Conservation (phyloP, 1,284 basidiomycete species). For the Afroboletus lepidellus region DNA sequence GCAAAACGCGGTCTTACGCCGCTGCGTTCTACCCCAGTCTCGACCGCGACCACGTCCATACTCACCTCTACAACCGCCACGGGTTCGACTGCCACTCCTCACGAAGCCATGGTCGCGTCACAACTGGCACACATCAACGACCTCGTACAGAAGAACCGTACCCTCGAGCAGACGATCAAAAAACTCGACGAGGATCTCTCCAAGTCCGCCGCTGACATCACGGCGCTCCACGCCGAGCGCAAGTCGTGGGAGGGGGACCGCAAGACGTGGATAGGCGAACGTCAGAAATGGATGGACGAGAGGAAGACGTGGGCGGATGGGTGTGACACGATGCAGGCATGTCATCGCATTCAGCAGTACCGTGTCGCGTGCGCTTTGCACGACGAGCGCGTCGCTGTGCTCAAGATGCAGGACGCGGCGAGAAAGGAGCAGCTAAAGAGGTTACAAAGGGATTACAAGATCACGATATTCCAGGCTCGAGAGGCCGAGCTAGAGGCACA, state of each 20-base stretch:
- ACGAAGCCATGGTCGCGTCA: slow-evolving; percentile 52
- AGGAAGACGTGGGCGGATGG: slow-evolving; percentile 57
- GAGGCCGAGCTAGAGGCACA: slow-evolving; percentile 57
- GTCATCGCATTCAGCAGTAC: slow-evolving; percentile 62
- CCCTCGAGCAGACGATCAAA: slow-evolving; percentile 56
- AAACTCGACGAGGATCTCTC: slow-evolving; percentile 48
- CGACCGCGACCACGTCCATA: slow-evolving; percentile 28
- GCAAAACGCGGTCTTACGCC: slow-evolving; percentile 24
- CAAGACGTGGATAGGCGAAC: slow-evolving; percentile 43
- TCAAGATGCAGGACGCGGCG: slow-evolving; percentile 51
- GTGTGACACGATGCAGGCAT: slow-evolving; percentile 58
- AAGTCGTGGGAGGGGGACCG: slow-evolving; percentile 30
- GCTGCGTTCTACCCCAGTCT: slow-evolving; percentile 17
- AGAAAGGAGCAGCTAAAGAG: slow-evolving; percentile 54
- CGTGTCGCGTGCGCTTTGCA: slow-evolving; percentile 52
- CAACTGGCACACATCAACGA: slow-evolving; percentile 67
- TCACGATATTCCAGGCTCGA: slow-evolving; percentile 60
- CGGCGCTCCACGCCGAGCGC: slow-evolving; percentile 20
- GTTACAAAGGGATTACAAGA: slow-evolving; percentile 59
- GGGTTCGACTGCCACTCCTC: slow-evolving; percentile 35
- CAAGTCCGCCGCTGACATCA: slow-evolving; percentile 28
- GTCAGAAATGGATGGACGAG: slow-evolving; percentile 50
- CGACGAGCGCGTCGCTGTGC: slow-evolving; percentile 44
- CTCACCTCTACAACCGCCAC: slow-evolving; percentile 31
- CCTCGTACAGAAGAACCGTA: slow-evolving; percentile 61